A percentile compares a stretch with the other conserved stretches of the same genome.
Evolutionary conservation across 192 early-diverging fungal genomes (phyloP).

Genomic region (Umbelopsis sp.): DNA sequence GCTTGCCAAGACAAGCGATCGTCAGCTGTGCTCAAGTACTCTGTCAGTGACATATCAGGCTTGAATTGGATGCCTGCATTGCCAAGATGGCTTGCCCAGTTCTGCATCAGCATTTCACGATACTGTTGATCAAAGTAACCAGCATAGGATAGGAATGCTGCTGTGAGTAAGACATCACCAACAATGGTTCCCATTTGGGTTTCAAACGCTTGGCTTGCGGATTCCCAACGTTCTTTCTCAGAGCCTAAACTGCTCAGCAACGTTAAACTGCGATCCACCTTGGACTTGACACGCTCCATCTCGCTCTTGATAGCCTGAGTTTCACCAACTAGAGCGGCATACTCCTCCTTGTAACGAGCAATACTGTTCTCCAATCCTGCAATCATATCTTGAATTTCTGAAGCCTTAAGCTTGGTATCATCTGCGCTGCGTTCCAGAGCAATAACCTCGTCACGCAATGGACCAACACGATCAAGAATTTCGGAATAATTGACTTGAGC

Average conservation of each 20-base stretch:
- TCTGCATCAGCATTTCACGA: slow-evolving; percentile 75
- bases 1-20: slow-evolving; percentile 90
- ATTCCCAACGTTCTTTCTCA: slow-evolving; percentile 93
- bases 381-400: slow-evolving; percentile 79
- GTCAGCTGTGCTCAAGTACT: slow-evolving; percentile 91
- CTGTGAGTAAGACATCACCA: slow-evolving; percentile 90
- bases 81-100: slow-evolving; percentile 78
- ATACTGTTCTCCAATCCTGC: slow-evolving; percentile 85
- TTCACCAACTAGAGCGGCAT: slow-evolving; percentile 94
- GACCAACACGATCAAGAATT: slow-evolving; percentile 94
- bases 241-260: slow-evolving; percentile 88
- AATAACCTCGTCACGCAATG: slow-evolving; percentile 90
- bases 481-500: slow-evolving; percentile 94
- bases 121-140: slow-evolving; percentile 99
- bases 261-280: slow-evolving; percentile 89
- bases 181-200: slow-evolving; percentile 98
- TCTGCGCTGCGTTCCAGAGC: slow-evolving; percentile 80
- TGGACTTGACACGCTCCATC: slow-evolving; percentile 90
- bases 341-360: slow-evolving; percentile 94
- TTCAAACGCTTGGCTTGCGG: slow-evolving; percentile 87
- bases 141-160: slow-evolving; percentile 96
- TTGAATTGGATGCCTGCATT: slow-evolving; percentile 75
- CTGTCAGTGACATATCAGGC: slow-evolving; percentile 79
- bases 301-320: slow-evolving; percentile 87
- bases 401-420: slow-evolving; percentile 70